Evolutionary conservation across 73 alveolate species (phyloP).

Genomic region (Effrenium voratum): DNA sequence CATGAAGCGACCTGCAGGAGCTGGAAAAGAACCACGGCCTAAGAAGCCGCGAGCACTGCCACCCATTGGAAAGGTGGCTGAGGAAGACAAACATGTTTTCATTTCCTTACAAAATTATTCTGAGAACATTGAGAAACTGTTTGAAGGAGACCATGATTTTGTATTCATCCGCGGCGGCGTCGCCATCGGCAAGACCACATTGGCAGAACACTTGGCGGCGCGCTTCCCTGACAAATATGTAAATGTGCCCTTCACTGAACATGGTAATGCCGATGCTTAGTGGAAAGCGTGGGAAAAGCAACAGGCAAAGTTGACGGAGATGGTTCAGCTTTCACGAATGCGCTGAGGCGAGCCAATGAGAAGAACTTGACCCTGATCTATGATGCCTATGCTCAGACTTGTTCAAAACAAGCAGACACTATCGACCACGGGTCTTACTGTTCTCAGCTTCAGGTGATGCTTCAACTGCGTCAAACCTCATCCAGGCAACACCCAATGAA

Average conservation of each 20-base stretch:
- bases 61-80: not conserved
- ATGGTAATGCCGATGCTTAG: not conserved
- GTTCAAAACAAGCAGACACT: not conserved
- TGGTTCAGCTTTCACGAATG: not conserved
- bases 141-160: slow-evolving; percentile 14
- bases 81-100: not conserved
- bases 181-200: not conserved
- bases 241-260: not conserved
- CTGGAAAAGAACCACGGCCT: not conserved
- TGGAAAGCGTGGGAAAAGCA: not conserved
- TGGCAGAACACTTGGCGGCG: not conserved
- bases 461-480: not conserved
- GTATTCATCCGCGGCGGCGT: slow-evolving; percentile 15
- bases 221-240: not conserved
- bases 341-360: not conserved
- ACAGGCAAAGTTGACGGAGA: not conserved
- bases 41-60: not conserved
- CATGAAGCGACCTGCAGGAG: not conserved
- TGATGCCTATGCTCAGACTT: not conserved
- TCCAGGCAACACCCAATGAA: not conserved
- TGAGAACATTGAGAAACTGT: not conserved
- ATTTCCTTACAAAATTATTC: not conserved
- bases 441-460: not conserved
- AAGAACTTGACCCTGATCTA: not conserved
- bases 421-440: not conserved